Base-by-base conservation (phyloP, 2,329 filamentous ascomycete genomes). In the Scleromitrula shiraiana region DNA sequence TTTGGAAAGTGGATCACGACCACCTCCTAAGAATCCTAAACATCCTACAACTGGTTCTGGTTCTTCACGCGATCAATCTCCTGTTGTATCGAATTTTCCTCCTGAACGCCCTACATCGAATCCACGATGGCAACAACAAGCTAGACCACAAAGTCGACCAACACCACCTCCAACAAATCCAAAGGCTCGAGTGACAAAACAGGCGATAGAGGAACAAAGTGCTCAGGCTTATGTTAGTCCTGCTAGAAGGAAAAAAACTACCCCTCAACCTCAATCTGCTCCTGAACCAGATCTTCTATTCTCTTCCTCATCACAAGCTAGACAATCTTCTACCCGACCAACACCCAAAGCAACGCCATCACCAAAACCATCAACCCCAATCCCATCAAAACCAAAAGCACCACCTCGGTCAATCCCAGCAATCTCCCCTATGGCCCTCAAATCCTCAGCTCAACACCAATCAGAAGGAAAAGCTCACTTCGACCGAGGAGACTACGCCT, bases 401-500 rank as follows among this genome's bases (percentile, higher is more conserved):
- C 69, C 72, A 10, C 62, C 67, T 7, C 70, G 78, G 43, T 66
- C 65, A 14, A 69, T 76, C 27, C 90, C 91, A 2, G 63, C 75
- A 1, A 71, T 94, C 10, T 82, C 86, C 4, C 69, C 82, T 1
- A 75, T 80, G 6, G 82, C 83, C 0, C 72, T 96, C 15, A 77
- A 83, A 54, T 79, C 79, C 4, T 95, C 88, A 8, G 83, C 84
- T n/a, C 76, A 79, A 39, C 80, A 93, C 59, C 85, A 93, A 12
- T 75, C 83, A 40, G 82, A 83, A 54, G 93, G 91, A 15, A 88
- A 89, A 8, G 83, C 85, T 45, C 86, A 94, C 55, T 97, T 95
- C 70, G 97, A 96, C 67, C 81, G 88, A 29, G 93, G 93, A 27
- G 93, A 98, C 65, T 98, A 88, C 65, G 84, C 87, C 15, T 77